Evolutionary conservation across 345 rosid genomes (phyloP), one percentile per base, ranked within the genome.

Genomic region (Aethionema arabicum): DNA sequence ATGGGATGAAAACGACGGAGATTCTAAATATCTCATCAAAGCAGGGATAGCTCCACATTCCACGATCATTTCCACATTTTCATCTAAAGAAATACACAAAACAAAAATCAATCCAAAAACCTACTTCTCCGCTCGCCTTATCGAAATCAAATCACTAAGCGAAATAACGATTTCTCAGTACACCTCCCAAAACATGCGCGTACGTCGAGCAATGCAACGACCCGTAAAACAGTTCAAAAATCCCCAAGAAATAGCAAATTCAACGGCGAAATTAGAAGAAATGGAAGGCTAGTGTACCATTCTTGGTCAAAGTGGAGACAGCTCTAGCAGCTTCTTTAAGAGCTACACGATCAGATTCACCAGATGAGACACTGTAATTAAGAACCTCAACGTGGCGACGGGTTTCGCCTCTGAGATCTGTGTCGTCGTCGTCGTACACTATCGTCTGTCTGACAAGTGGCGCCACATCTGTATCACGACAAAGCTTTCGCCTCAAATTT

Each of bases 31-130:
- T 59, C 14, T 74, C 43, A 84, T 78, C 69, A 88, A 68, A 10
- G 76, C 77, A 73, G 85, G 85, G 16, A 88, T 78, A 4, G 83
- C 90, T 8, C 85, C 92, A 39, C 76, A 79, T 6, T 76, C 83
- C 62, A 85, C 86, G 7, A 88, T 79, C 61, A 63, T 47, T 42
- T 81, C 70, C 59, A 83, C 83, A 11, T 66, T 33, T 36, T 80
- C 86, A 66, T 82, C 96, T 88, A 68, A 30, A 48, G 7, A 30
- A 61, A 48, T 44, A 70, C 5, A 16, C 45, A 7, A n/a, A 50
- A 21, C 7, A 14, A 30, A 53, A 67, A 48, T 30, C 44, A 53
- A 57, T 3, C 53, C 49, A 30, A 9, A 58, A 9, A 0, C 2
- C 40, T n/a, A 52, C 55, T n/a, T 31, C 31, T 16, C 12, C 58